Evolutionary conservation across 2,329 filamentous ascomycete species (phyloP).

Genomic region (Fusarium sp.): DNA sequence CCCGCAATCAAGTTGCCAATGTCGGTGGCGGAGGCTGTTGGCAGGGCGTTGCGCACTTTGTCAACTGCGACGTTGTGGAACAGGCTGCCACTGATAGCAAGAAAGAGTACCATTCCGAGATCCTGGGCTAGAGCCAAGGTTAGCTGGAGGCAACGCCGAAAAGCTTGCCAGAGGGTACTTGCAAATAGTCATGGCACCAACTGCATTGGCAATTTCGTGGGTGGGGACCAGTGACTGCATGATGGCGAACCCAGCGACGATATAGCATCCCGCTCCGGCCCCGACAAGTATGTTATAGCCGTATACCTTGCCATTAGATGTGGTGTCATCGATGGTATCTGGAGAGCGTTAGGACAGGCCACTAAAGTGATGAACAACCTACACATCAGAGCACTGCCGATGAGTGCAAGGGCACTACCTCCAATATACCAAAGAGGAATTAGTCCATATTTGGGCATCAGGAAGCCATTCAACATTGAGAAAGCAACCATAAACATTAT

Average conservation of each 20-base stretch:
- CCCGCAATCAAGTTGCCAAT: not conserved
- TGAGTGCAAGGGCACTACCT: not conserved
- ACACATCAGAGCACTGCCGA: not conserved
- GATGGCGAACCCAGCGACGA: not conserved
- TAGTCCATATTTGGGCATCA: not conserved
- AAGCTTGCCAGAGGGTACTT: not conserved
- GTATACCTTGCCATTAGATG: not conserved
- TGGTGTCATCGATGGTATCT: not conserved
- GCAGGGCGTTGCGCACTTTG: not conserved
- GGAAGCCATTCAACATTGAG: not conserved
- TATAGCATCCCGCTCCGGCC: not conserved
- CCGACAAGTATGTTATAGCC: not conserved
- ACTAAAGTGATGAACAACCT: rapidly evolving
- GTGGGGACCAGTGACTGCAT: not conserved
- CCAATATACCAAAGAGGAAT: not conserved
- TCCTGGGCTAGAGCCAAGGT: not conserved
- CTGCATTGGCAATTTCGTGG: not conserved
- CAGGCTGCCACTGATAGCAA: not conserved
- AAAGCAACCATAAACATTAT: not conserved
- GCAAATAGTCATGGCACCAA: not conserved
- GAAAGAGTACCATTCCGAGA: not conserved
- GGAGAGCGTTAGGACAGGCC: not conserved
- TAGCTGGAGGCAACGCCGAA: rapidly evolving
- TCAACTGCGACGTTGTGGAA: not conserved
- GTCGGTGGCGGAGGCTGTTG: rapidly evolving